phyloP scores from a whole-genome alignment of 164 flowering plant genomes.

The Nymphaea colorata region DNA sequence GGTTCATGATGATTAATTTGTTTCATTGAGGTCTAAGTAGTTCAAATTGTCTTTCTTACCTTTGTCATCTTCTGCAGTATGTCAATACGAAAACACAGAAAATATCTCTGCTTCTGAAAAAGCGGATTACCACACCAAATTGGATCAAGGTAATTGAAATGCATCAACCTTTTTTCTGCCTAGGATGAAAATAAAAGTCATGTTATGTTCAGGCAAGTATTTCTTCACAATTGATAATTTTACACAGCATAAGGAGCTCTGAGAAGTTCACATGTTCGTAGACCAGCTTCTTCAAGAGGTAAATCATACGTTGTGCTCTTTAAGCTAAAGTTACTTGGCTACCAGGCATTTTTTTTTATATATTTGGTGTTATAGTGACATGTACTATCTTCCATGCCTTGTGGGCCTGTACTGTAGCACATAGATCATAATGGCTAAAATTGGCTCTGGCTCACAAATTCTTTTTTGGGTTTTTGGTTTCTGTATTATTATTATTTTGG shows the following conservation, averaged over 20 bases:
- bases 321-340: background rate
- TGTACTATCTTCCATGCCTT: no score
- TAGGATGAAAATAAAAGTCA: no score
- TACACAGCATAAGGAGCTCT: slow-evolving; percentile 92
- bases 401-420: no score
- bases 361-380: no score
- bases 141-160: slow-evolving; percentile 77
- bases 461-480: no score
- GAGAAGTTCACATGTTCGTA: slow-evolving; percentile 99
- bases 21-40: background rate
- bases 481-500: no score
- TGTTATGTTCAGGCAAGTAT: slow-evolving; percentile 4
- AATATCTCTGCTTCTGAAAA: slow-evolving; percentile 69
- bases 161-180: background rate
- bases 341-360: no score
- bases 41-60: no score
- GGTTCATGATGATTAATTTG: no score
- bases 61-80: slow-evolving; percentile 39
- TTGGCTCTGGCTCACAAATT: no score
- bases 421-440: no score
- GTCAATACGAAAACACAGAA: slow-evolving; percentile 70
- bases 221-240: slow-evolving; percentile 7
- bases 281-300: slow-evolving; percentile 97
- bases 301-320: background rate
- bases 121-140: slow-evolving; percentile 85